Conservation (phyloP, 2,329 filamentous ascomycete species). For the Neophaeococcomyces mojaviensis region DNA sequence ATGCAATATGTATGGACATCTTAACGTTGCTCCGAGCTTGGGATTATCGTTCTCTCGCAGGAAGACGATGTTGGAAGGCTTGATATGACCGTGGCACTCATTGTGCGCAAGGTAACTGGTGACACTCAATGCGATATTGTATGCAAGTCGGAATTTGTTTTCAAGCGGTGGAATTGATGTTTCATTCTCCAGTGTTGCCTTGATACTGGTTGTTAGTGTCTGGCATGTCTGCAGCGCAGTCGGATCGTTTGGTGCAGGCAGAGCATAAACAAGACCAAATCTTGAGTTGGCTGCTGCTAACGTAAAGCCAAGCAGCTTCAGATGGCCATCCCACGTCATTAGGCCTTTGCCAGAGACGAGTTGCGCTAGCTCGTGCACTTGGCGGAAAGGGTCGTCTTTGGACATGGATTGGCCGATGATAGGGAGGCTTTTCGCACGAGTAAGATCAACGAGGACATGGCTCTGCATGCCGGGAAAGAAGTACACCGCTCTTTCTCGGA, state of each 20-base stretch:
- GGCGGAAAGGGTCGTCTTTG: slow-evolving; percentile 32
- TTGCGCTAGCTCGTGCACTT: slow-evolving; percentile 16
- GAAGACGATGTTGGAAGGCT: slow-evolving; percentile 57
- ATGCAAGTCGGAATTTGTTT: slow-evolving; percentile 54
- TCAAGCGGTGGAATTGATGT: slow-evolving; percentile 43
- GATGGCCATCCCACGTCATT: slow-evolving; percentile 22
- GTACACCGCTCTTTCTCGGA: slow-evolving; percentile 17
- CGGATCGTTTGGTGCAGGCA: slow-evolving; percentile 17
- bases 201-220: slow-evolving; percentile 19
- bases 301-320: slow-evolving; percentile 36
- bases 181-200: slow-evolving; percentile 27
- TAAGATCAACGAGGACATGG: slow-evolving; percentile 20
- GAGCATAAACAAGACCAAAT: slow-evolving; percentile 22
- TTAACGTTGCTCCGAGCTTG: slow-evolving; percentile 6
- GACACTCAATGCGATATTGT: slow-evolving; percentile 51
- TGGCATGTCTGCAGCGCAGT: slow-evolving; percentile 20
- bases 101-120: slow-evolving; percentile 50
- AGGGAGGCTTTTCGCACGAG: slow-evolving; percentile 1
- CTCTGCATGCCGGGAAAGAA: slow-evolving; percentile 15
- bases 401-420: neutral
- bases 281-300: slow-evolving; percentile 15
- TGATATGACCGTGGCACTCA: slow-evolving; percentile 55
- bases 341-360: slow-evolving; percentile 8
- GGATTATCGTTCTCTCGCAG: slow-evolving; percentile 26
- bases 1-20: slow-evolving; percentile 19